These are phyloP conservation scores for Amylostereum areolatum DNA, from an alignment of 1,284 basidiomycete genomes.

Conservation along the genomic window DNA sequence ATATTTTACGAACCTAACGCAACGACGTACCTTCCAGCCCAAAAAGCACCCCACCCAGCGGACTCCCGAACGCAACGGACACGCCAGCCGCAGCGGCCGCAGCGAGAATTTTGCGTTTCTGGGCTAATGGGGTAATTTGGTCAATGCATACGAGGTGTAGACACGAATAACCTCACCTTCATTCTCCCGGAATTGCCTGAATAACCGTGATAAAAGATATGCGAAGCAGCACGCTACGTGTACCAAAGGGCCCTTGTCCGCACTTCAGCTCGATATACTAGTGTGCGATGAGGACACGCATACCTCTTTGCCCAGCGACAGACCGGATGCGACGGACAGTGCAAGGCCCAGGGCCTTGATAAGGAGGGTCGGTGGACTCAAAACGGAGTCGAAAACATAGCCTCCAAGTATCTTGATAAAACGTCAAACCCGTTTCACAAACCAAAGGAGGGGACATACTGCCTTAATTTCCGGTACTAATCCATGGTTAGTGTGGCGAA, in stretches of 20 bases:
- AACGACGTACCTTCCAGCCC: slow-evolving; percentile 50
- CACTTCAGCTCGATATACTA: slow-evolving; percentile 1
- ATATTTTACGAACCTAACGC: not conserved
- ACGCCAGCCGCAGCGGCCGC: slow-evolving; percentile 70
- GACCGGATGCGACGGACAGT: slow-evolving; percentile 71
- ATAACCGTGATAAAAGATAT: slow-evolving; percentile 46
- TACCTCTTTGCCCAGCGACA: slow-evolving; percentile 73
- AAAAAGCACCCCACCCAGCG: slow-evolving; percentile 69
- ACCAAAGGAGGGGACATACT: slow-evolving; percentile 28
- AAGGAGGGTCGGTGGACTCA: slow-evolving; percentile 68
- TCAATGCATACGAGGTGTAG: not conserved
- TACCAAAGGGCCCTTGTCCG: slow-evolving; percentile 57
- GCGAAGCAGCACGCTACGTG: slow-evolving; percentile 70
- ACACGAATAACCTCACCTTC: slow-evolving; percentile 41
- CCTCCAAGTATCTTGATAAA: slow-evolving; percentile 57
- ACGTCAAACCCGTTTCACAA: not conserved
- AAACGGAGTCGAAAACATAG: slow-evolving; percentile 65
- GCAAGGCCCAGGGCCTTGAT: slow-evolving; percentile 77
- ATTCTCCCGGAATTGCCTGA: slow-evolving; percentile 51
- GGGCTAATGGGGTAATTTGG: slow-evolving; percentile 31
- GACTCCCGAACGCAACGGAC: slow-evolving; percentile 72
- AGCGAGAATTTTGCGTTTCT: slow-evolving; percentile 62
- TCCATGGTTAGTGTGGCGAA: slow-evolving; percentile 5
- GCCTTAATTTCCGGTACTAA: slow-evolving; percentile 75
- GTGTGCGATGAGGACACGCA: slow-evolving; percentile 2